A percentile compares a stretch with the other conserved stretches of the same genome.
Evolutionary conservation across 2,329 filamentous ascomycete genomes (phyloP).

Genomic region (Fusarium udum): DNA sequence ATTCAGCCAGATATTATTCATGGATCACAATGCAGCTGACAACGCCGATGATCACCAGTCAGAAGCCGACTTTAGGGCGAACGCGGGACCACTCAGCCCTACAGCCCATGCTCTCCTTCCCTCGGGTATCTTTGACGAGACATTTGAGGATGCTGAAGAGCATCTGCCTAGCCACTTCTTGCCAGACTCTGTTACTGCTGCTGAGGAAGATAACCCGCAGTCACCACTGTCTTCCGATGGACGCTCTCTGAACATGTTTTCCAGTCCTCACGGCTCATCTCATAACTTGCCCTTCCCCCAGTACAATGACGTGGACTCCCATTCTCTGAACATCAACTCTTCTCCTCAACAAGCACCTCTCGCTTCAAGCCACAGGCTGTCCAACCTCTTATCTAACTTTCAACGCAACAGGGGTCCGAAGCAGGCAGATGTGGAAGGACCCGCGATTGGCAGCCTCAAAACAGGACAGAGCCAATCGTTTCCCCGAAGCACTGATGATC

Average conservation of each 20-base stretch:
- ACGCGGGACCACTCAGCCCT: constrained; percentile 78
- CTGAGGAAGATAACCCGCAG: constrained; percentile 60
- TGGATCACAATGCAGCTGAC: constrained; percentile 56
- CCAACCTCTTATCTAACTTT: constrained; percentile 67
- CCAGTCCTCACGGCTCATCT: constrained; percentile 69
- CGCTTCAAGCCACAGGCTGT: constrained; percentile 50
- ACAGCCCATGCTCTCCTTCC: constrained; percentile 79
- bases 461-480: constrained; percentile 80
- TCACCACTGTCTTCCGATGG: constrained; percentile 68
- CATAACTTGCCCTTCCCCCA: constrained; percentile 66
- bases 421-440: constrained; percentile 60
- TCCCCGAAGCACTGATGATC: constrained; percentile 68
- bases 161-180: constrained; percentile 42
- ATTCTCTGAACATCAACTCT: constrained; percentile 51
- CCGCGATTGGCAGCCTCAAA: constrained; percentile 74
- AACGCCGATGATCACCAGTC: constrained; percentile 56
- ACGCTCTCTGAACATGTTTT: constrained; percentile 65
- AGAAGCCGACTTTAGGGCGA: constrained; percentile 69
- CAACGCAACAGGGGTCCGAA: constrained; percentile 71
- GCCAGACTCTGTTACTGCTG: constrained; percentile 44
- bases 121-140: constrained; percentile 71
- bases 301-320: constrained; percentile 59
- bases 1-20: constrained; percentile 64
- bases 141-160: constrained; percentile 67
- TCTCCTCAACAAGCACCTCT: constrained; percentile 52